These are phyloP conservation scores for Vigna hirtella DNA, from an alignment of 306 rosid genomes.

Conservation along the genomic window DNA sequence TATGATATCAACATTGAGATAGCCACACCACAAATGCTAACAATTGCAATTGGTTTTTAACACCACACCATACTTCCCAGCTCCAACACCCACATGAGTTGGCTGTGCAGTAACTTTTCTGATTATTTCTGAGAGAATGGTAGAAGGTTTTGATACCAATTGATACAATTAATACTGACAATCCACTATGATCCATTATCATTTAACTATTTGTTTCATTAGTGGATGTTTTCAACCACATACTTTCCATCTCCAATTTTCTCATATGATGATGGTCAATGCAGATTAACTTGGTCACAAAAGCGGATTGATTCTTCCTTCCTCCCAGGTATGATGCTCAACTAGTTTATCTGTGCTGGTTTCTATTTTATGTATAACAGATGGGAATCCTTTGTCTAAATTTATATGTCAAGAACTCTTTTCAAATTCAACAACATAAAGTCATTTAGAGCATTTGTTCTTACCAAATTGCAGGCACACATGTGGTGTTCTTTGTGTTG, in stretches of 20 bases:
- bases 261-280: constrained; percentile 33
- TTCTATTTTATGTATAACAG: neutral
- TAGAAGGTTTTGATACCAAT: too few relatives aligned
- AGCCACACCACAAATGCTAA: too few relatives aligned
- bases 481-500: constrained; percentile 50
- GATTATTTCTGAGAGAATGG: too few relatives aligned
- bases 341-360: constrained; percentile 6
- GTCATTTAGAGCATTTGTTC: neutral
- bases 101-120: too few relatives aligned
- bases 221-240: neutral
- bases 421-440: neutral
- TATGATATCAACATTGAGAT: too few relatives aligned
- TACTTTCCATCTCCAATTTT: neutral
- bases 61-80: too few relatives aligned
- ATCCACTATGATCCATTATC: too few relatives aligned
- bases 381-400: neutral
- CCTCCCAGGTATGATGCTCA: constrained; percentile 52
- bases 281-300: constrained; percentile 61
- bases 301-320: constrained; percentile 53
- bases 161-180: too few relatives aligned
- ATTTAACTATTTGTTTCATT: neutral
- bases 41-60: too few relatives aligned
- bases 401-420: neutral
- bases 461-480: constrained; percentile 45
- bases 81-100: too few relatives aligned